Evolutionary conservation across 352 stramenopile genomes (phyloP), one percentile per base, ranked within the genome.

Genomic region (Pythium sukuiense): DNA sequence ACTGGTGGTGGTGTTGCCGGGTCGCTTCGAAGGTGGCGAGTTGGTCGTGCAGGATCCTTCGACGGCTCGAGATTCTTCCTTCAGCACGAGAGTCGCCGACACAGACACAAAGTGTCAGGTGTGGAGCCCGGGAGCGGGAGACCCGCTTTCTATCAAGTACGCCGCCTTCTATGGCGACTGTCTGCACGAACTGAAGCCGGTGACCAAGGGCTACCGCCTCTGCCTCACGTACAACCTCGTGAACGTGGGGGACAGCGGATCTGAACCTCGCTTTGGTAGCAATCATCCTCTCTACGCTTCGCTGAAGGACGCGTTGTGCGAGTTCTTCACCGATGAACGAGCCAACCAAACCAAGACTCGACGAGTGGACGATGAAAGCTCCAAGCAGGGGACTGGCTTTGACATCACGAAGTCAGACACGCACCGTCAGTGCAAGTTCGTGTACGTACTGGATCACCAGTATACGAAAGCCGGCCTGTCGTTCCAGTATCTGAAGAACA

Each of bases 1-100:
- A n/a, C 58, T 86, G 6, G 61, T 85, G 53, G 59, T 86, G 12
- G 56, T 81, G 56, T 64, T 83, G 16, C 76, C 77, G 2, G 66
- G 70, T 20, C 24, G 27, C 4, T 70, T 76, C 35, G 45, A 57
- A 52, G 69, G 64, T 13, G 45, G 45, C 6, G 45, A 83, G 37
- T 55, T 73, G 0, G 41, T 55, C 6, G 61, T 73, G 2, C 54
- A 67, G 11, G 33, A 50, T 32, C 55, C 59, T 8, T 62, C 53
- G 33, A 12, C 27, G 11, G 30, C 30, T 27, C 20, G n/a, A 43
- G 37, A 43, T 12, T 12, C 37, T 8, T 18, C 37, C 1, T 14
- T 16, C 9, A 43, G 37, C 13, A 35, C 32, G 32, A n/a, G n/a
- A n/a, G n/a, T n/a, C n/a, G n/a, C n/a, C n/a, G 12, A 43, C 3